A percentile compares a stretch with the other conserved stretches of the same genome.
These are phyloP conservation scores for Coemansia sp. DNA, from an alignment of 192 early-diverging fungal species.

Conservation along the genomic window DNA sequence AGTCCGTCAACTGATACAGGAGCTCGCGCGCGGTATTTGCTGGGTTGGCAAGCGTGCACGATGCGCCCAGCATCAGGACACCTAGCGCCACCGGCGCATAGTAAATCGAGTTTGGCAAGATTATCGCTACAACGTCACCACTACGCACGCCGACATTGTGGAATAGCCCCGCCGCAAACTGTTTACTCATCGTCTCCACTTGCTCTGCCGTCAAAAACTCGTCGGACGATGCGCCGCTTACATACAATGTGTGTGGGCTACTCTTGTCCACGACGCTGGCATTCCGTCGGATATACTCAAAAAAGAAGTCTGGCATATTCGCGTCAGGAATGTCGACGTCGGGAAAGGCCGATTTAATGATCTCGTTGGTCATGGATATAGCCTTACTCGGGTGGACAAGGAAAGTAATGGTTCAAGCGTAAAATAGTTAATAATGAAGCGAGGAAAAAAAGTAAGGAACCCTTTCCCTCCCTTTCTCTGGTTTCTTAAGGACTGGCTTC, in stretches of 20 bases:
- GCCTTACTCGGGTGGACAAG: background rate
- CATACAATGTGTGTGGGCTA: constrained; percentile 21
- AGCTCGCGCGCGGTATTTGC: constrained; percentile 77
- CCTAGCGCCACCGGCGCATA: constrained; percentile 65
- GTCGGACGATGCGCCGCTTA: constrained; percentile 8
- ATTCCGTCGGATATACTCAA: constrained; percentile 6
- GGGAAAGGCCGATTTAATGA: background rate
- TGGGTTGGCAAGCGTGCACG: constrained; percentile 77
- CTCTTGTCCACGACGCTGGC: background rate
- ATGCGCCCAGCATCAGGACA: constrained; percentile 62
- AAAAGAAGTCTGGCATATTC: constrained; percentile 25
- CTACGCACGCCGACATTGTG: constrained; percentile 59
- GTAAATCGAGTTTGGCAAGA: constrained; percentile 70
- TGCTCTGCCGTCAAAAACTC: constrained; percentile 9
- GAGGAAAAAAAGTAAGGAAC: background rate
- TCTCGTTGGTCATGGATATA: background rate
- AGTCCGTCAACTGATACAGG: constrained; percentile 73
- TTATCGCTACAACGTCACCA: constrained; percentile 74
- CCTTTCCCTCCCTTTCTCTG: background rate
- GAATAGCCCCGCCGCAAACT: constrained; percentile 39
- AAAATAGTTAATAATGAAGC: background rate
- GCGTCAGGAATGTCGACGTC: constrained; percentile 11
- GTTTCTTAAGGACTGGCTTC: background rate
- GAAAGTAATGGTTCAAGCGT: background rate
- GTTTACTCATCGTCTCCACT: constrained; percentile 15